Evolutionary conservation across 768 basidiomycete genomes (phyloP), one percentile per base, ranked within the genome.

Genomic region (Pulveroboletus ravenelii): DNA sequence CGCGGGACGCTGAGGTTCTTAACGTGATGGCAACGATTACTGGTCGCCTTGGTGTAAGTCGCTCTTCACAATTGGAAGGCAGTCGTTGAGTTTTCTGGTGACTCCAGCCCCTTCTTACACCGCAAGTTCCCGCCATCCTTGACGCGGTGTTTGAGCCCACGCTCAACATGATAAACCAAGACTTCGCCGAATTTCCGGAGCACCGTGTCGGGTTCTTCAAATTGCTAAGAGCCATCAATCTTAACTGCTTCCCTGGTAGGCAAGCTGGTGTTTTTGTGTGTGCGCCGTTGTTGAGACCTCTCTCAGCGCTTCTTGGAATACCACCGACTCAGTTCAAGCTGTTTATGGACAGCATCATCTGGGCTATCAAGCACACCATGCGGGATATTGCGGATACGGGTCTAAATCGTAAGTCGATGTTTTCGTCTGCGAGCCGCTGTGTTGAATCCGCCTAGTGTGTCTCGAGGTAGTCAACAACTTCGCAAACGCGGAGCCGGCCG

Each of bases 281-380:
- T 14, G 14, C 15, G 5, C 6, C 1, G 3, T 40, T 15, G 41
- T 25, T 49, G 41, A 56, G 14, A 14, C 31, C 13, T 17, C 5
- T 1, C 37, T 20, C 31, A 63, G 93, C 93, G 6, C 73, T 97
- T 41, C 78, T 95, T 50, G 82, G 81, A 23, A 79, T 96, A 52
- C 91, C 93, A n/a, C 87, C 93, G 10, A 71, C 78, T 41, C 91
- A 96, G 71, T 97, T 98, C 80, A 97, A 96, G 73, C 74, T 98
- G 52, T 89, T 96, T 69, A 97, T 96, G 84, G 95, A 98, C 69
- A 93, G 92, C 53, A 89, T 97, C 57, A 87, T 95, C 45, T 99
- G 96, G 95, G 95, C 93, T n/a, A 95, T 97, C 75, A 99, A 99
- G 70, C 96, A 99, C 73, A 97, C 92, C 14, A 93, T 96, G 92